A percentile compares a stretch with the other conserved stretches of the same genome.
These are phyloP conservation scores for Cercospora sojina DNA, from an alignment of 2,329 filamentous ascomycete genomes.

Conservation along the genomic window DNA sequence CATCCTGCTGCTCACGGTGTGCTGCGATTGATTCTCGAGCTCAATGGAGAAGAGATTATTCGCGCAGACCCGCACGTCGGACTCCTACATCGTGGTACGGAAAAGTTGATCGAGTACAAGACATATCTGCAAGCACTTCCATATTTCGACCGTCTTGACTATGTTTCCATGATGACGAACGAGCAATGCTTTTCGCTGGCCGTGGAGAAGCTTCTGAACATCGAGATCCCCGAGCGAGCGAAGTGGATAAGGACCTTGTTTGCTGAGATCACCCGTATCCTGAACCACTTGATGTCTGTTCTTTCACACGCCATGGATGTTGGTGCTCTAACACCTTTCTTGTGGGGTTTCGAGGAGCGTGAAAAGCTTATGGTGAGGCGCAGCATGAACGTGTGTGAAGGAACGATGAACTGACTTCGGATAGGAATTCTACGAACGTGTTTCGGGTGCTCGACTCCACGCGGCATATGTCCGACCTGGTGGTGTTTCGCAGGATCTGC, in stretches of 20 bases:
- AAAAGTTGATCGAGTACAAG: conserved; percentile 99
- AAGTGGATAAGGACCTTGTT: conserved; percentile 98
- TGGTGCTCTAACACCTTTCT: conserved; percentile 92
- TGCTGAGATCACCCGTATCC: conserved; percentile 85
- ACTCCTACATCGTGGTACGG: conserved; percentile 90
- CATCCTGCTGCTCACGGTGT: conserved; percentile 98
- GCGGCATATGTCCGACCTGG: conserved; percentile 95
- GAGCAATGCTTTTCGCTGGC: conserved; percentile 96
- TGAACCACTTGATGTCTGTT: conserved; percentile 98
- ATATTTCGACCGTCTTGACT: conserved; percentile 98
- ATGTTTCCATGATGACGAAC: conserved; percentile 99
- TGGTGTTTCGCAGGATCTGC: conserved; percentile 93
- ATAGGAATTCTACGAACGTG: conserved; percentile 99
- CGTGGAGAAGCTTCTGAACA: conserved; percentile 95
- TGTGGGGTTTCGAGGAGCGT: conserved; percentile 99
- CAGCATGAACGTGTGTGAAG: not conserved
- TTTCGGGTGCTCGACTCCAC: conserved; percentile 95
- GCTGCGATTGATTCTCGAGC: conserved; percentile 92
- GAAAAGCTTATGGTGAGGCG: conserved; percentile 94
- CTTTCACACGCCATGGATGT: conserved; percentile 98
- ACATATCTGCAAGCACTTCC: conserved; percentile 97
- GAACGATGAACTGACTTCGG: not conserved
- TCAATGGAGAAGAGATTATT: conserved; percentile 96
- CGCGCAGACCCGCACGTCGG: conserved; percentile 96
- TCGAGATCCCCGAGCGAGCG: conserved; percentile 91